A percentile compares a stretch with the other conserved stretches of the same genome.
phyloP scores from a whole-genome alignment of 2,329 filamentous ascomycete species.

The Curvularia eragrostidis region DNA sequence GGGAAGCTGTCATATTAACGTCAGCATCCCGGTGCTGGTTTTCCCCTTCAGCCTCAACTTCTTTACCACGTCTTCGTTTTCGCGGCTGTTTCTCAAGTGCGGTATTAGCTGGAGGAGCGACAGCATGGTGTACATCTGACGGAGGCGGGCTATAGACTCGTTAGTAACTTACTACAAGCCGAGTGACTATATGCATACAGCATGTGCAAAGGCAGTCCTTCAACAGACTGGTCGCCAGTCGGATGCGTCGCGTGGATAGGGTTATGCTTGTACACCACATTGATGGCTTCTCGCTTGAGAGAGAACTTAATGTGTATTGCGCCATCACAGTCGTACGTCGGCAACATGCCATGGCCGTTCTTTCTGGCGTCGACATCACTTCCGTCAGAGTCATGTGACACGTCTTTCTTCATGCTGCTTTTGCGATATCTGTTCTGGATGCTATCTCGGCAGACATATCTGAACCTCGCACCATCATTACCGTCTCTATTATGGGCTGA shows the following conservation, averaged over 20 bases:
- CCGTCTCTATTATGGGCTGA: slow-evolving; percentile 38
- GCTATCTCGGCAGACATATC: slow-evolving; percentile 45
- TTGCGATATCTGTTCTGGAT: slow-evolving; percentile 40
- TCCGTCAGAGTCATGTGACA: slow-evolving; percentile 20
- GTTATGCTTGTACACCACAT: slow-evolving; percentile 48
- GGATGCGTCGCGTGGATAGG: slow-evolving; percentile 34
- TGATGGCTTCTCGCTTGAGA: slow-evolving; percentile 42
- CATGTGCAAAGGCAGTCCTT: background rate
- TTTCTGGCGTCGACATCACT: slow-evolving; percentile 9
- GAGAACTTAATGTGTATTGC: slow-evolving; percentile 47
- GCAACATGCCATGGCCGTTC: slow-evolving; percentile 10
- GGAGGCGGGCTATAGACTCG: slow-evolving; percentile 11
- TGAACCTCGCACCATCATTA: slow-evolving; percentile 41
- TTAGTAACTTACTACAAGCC: background rate
- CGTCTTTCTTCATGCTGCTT: slow-evolving; percentile 32
- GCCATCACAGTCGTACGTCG: slow-evolving; percentile 45
- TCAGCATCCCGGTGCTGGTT: slow-evolving; percentile 19
- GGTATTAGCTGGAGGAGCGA: slow-evolving; percentile 6
- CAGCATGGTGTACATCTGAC: slow-evolving; percentile 8
- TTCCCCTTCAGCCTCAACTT: slow-evolving; percentile 22
- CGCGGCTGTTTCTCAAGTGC: slow-evolving; percentile 18
- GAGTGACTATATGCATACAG: background rate
- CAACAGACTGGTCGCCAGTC: slow-evolving; percentile 22
- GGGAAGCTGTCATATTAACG: slow-evolving; percentile 33
- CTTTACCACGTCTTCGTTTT: slow-evolving; percentile 31